Base-by-base conservation (phyloP, 352 stramenopile species). In the Globisporangium orthogonon region DNA sequence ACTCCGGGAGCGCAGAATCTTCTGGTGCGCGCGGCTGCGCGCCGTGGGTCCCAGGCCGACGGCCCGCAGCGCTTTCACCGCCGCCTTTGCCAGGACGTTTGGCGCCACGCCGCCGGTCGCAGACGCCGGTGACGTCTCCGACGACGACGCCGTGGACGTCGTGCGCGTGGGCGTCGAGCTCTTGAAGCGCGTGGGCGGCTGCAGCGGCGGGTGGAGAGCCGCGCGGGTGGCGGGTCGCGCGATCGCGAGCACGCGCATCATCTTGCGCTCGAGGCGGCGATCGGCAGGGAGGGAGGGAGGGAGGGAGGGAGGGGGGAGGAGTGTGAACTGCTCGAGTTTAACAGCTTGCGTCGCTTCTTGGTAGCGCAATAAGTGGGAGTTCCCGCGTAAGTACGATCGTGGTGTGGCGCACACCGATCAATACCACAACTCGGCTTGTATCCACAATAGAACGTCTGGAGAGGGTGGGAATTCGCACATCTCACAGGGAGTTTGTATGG, bases 41-140 rank as follows among this genome's bases (percentile, higher is more conserved):
- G 66, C 44, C 46, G 67, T 59, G 6, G 67, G 67, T 30, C 58
- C 58, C 7, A 63, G 29, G 39, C 69, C 64, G 48, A 65, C 47
- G 41, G 60, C 47, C 17, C 67, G 50, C 67, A 67, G 39, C n/a
- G 58, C 58, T 18, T 63, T 58, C 64, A 61, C 58, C 54, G 64
- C 58, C 54, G 60, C 64, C 11, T 54, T 50, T 2, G 33, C 37
- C 9, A 73, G 41, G 33, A 46, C 45, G 18, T 41, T 61, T 17
- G 62, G 15, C 18, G 57, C n/a, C 28, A 45, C 47, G 0, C 14
- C n/a, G 13, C 39, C 48, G 4, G 44, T 35, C 13, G 43, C 31
- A 33, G 59, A 56, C 13, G 41, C 40, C 2, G n/a, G 11, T 45
- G 18, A 30, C 18, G 41, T 41, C 35, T 30, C 40, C 35, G 45